Evolutionary conservation across 2,329 filamentous ascomycete genomes (phyloP), one percentile per base, ranked within the genome.

Genomic region (Botrytis elliptica): DNA sequence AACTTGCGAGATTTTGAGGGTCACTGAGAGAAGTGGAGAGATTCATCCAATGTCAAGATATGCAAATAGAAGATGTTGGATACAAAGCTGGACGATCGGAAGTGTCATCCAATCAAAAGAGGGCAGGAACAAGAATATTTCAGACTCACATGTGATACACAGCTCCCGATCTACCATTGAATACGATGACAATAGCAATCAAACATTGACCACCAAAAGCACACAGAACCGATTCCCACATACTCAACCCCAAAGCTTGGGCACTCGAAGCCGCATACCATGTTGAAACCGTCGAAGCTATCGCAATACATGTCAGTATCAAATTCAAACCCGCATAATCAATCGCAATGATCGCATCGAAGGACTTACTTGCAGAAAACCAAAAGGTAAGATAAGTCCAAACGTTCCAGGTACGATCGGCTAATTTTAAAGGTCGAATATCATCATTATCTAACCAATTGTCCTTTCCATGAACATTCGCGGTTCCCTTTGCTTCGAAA

Each of bases 181-280:
- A 77, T 0, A 82, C 81, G 77, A 85, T 84, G 73, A 84, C 77
- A 74, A 83, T 68, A 52, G 82, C 82, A 71, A 83, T 82, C 16
- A 86, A 78, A 38, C 82, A 79, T 52, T 85, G 82, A 60, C 85
- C 86, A 7, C 81, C 83, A 44, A 83, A 78, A 62, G 81, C 77
- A 78, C 83, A 82, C 65, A 77, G 84, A 42, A 87, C 74, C 22
- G 83, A 82, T 76, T 87, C 85, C 85, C 85, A 87, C 82, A 86
- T 85, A 59, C 82, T 84, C 36, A 87, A 78, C 16, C 85, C 85
- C 14, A 84, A 75, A 3, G 84, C 79, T 76, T 84, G 82, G 2
- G 81, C 83, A 7, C 83, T 81, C 9, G 81, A 82, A 3, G 81
- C 81, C 22, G 82, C 79, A 77, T 85, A 83, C 78, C 83, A 81